Evolutionary conservation across 768 basidiomycete species (phyloP), one percentile per base, ranked within the genome.

Genomic region (Tricholoma sp.): DNA sequence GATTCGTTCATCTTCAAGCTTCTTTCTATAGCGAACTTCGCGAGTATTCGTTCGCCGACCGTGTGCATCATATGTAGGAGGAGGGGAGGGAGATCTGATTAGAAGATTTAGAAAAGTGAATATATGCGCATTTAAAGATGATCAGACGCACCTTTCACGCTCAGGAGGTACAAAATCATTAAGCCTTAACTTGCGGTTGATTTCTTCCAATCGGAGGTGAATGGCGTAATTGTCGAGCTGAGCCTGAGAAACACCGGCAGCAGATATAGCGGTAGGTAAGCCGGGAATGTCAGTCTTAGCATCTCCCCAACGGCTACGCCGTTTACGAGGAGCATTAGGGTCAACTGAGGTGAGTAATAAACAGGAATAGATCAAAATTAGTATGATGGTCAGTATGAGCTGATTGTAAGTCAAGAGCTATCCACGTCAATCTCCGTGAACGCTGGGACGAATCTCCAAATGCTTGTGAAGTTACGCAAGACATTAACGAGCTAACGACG

Each of bases 191-290:
- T 98, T 97, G 64, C 93, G 84, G 68, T 96, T 95, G 68, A 99
- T 98, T 76, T 99, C 97, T 74, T 99, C 97, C 50, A 99, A 78
- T 54, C 97, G 83, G 50, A 98, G 79, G 68, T 97, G 94, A 55
- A 95, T 93, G 32, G 97, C 96, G 72, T 99, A 99, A 67, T 94
- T 95, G 74, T 98, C 96, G 54, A 99, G 86, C 71, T 98, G 95
- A 53, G 88, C 86, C 69, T 94, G 93, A 21, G 94, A 94, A 53
- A 99, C 94, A 59, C 96, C 94, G 47, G 89, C 86, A 45, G 91
- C 89, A 62, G 87, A 89, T 62, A 99, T 95, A 47, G 94, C 94
- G 45, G 94, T 96, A 5, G 97, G 97, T 54, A 98, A 73, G 56
- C 94, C 95, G 55, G 94, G 91, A 51, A 94, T 88, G 63, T 95